A percentile compares a stretch with the other conserved stretches of the same genome.
phyloP scores from a whole-genome alignment of 2,329 filamentous ascomycete species.

The Cadophora sp. region DNA sequence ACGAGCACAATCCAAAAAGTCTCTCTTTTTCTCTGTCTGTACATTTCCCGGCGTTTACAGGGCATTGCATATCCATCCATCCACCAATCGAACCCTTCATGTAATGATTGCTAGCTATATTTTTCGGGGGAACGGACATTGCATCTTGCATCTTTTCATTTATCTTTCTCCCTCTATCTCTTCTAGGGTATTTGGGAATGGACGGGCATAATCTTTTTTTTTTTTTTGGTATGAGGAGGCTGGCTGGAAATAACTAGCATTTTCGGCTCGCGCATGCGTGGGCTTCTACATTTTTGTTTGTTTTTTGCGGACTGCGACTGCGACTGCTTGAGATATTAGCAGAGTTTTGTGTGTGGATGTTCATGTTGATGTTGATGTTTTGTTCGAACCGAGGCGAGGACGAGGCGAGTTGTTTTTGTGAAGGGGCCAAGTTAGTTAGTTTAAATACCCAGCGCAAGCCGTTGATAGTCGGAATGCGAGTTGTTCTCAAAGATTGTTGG shows the following conservation, averaged over 20 bases:
- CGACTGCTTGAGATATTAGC: not conserved
- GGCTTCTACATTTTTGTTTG: not conserved
- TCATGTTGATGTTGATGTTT: not conserved
- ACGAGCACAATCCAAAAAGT: not conserved
- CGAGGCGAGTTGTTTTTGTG: not conserved
- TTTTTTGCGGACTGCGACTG: not conserved
- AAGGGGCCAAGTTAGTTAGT: not conserved
- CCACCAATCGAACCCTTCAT: slow-evolving; percentile 1
- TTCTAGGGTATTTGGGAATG: not conserved
- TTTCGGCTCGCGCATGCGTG: not conserved
- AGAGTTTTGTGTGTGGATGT: not conserved
- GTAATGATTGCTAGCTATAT: slow-evolving; percentile 11
- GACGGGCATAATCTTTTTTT: not conserved
- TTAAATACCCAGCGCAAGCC: slow-evolving; percentile 25
- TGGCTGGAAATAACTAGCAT: not conserved
- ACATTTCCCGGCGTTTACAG: slow-evolving; percentile 6
- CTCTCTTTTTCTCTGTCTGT: not conserved
- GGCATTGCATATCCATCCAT: slow-evolving; percentile 10
- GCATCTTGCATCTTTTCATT: not conserved
- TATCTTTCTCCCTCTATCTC: no score
- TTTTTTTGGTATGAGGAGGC: not conserved
- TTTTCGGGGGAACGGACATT: not conserved
- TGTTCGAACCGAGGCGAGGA: not conserved
- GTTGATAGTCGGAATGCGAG: slow-evolving; percentile 23
- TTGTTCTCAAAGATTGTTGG: not conserved